Conservation (phyloP, 192 early-diverging fungal genomes). For the Backusella tuberculispora region DNA sequence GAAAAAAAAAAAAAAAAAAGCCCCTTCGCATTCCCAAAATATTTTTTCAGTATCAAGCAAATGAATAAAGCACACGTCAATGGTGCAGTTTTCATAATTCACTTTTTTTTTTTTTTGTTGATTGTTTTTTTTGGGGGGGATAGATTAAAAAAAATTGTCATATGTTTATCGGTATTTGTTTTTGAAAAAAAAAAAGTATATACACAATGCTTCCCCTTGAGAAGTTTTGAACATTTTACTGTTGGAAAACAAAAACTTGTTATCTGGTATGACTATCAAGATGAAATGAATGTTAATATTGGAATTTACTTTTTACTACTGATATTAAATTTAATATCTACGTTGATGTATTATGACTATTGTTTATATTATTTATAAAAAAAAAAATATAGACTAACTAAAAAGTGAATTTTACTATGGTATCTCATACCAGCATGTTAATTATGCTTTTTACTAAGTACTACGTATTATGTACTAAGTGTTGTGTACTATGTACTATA, state of each 20-base stretch:
- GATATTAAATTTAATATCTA: too few species aligned
- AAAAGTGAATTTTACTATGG: too few species aligned
- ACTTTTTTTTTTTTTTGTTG: not conserved
- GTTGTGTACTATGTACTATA: too few species aligned
- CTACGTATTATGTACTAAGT: too few species aligned
- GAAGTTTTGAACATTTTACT: not conserved
- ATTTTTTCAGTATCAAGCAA: not conserved
- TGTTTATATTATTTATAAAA: too few species aligned
- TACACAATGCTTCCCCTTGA: not conserved
- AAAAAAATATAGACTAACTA: too few species aligned
- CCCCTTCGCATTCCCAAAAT: not conserved
- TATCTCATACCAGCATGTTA: too few species aligned
- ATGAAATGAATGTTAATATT: not conserved
- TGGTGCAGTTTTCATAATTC: not conserved
- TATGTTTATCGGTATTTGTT: not conserved
- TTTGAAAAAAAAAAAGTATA: not conserved
- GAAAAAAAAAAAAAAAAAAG: not conserved
- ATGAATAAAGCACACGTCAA: not conserved
- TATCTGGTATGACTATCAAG: conserved; percentile 7
- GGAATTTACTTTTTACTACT: not conserved
- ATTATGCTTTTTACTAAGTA: too few species aligned
- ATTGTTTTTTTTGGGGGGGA: not conserved
- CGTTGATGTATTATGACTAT: too few species aligned
- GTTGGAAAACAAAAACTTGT: not conserved
- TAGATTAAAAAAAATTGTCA: conserved; percentile 5